Evolutionary conservation across 768 basidiomycete genomes (phyloP), one percentile per base, ranked within the genome.

Genomic region (Boletus pseudo-olivaceus): DNA sequence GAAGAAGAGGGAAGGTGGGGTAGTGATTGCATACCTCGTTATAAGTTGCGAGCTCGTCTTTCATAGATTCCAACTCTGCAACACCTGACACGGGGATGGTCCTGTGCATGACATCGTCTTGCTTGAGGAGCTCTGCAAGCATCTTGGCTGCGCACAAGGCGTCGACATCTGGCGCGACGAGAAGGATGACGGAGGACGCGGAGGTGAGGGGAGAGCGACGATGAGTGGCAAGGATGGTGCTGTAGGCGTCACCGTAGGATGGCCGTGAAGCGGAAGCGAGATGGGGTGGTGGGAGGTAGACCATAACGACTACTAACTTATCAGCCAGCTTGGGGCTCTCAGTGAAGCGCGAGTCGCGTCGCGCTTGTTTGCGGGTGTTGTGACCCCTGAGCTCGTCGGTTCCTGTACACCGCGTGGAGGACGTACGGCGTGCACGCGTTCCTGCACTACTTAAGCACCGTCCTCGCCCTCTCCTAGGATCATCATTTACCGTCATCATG

Each of bases 51-150:
- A 94, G 79, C 56, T 90, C 86, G 34, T 85, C 79, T 53, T 80
- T 79, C 61, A 86, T 76, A 4, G 70, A 69, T 59, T 88, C 82
- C 10, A 98, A 72, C 58, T 93, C 90, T 11, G 82, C 78, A 54
- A 90, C 86, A 2, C 93, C 93, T 14, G 91, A 86, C 1, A 98
- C 85, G 32, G 97, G 97, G 35, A 93, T 86, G 49, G 93, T 83
- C 44, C 91, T 82, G 72, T 98, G 89, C 69, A 88, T 87, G 39
- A 98, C 83, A 62, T 96, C 93, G 77, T 99, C 97, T 62, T 95
- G 91, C 62, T 84, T 88, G 73, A 99, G 85, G 17, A 99, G 76
- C 33, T 87, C 85, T 11, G 88, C 86, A 42, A 98, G 81, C 83
- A 98, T 96, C 42, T 86, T 82, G 5, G 91, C 86, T 10, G 93